Evolutionary conservation across 2,329 filamentous ascomycete species (phyloP), one percentile per base, ranked within the genome.

Genomic region (Fusarium lateritium): DNA sequence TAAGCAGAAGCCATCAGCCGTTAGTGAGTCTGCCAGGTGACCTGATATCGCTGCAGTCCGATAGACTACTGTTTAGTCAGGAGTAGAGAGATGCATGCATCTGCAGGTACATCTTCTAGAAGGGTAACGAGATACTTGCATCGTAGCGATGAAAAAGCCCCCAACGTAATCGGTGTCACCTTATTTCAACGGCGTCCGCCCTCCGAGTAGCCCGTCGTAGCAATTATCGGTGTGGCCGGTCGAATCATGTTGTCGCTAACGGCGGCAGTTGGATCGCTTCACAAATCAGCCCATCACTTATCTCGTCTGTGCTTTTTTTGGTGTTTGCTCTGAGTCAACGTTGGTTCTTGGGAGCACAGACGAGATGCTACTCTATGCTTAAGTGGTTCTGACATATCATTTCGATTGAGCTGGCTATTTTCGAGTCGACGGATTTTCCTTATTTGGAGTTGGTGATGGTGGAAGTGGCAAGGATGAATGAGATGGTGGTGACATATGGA

Each of bases 181-280:
- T 33, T 51, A 54, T 33, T 36, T 38, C 7, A 42, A 45, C 58
- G 36, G 64, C 40, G 21, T 50, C 34, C 21, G 22, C 45, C 45
- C 40, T 67, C 58, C 57, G 52, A 39, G 22, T 28, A 49, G 21
- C 19, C 39, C 17, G 21, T 40, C 26, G 34, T 50, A 22, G 17
- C 31, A 36, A 28, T 38, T 10, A 22, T 44, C 62, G 65, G 60
- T 68, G 58, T 55, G n/a, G 44, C 49, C 36, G 52, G 28, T 46
- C 33, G 17, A 19, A 50, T 58, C 53, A 64, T 34, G 40, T 14
- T 36, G 24, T 21, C 26, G 17, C 24, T 33, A 64, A 52, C 40
- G 50, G 42, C 49, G 63, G 64, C 49, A 36, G 42, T 36, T 49
- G 24, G n/a, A 49, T 56, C 22, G 24, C 21, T 39, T 21, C 9